Base-by-base conservation (phyloP, 257 asterid genomes). In the Solanum stenotomum region DNA sequence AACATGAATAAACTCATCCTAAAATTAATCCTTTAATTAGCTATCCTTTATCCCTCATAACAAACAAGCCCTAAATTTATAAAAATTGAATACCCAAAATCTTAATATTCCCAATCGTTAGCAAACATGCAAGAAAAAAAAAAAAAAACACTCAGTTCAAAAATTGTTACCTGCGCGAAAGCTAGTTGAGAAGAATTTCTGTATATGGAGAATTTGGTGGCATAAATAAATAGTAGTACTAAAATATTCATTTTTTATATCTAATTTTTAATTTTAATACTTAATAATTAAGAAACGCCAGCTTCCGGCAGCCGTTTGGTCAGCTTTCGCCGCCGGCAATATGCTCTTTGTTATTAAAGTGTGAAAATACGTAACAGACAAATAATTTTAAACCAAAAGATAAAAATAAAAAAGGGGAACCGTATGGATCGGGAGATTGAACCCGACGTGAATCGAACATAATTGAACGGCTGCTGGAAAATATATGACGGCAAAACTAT, bases 361-460 rank as follows among this genome's bases (percentile, higher is more conserved):
- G 59, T 38, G 59, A 0, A 23, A 29, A 3, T 52, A 52, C 1
- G 23, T 16, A 52, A 3, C 9, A 52, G 23, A 52, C 61, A 52
- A 52, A 5, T 49, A 49, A 49, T 16, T 49, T 15, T 49, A 49
- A 49, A 15, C 8, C 20, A 49, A 49, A 14, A 5, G 56, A 46
- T 46, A 13, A 46, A 46, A 46, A 13, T 4, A 44, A 13, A 44
- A 44, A 46, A 14, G 0, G 0, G 2, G 59, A 49, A 49, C 59
- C 59, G 8, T 15, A 0, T 49, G 61, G 61, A 49, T 37, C 40
- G 70, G 90, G 37, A 2, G 0, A 7, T 79, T 94, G 95, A 94
- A 94, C 96, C 96, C 94, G 93, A 92, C 96, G 98, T 92, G 95
- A 93, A 93, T 93, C 98, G 95, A 95, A 94, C 96, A 95, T 1